phyloP scores from a whole-genome alignment of 768 basidiomycete genomes.

The Boletellus emodensis region DNA sequence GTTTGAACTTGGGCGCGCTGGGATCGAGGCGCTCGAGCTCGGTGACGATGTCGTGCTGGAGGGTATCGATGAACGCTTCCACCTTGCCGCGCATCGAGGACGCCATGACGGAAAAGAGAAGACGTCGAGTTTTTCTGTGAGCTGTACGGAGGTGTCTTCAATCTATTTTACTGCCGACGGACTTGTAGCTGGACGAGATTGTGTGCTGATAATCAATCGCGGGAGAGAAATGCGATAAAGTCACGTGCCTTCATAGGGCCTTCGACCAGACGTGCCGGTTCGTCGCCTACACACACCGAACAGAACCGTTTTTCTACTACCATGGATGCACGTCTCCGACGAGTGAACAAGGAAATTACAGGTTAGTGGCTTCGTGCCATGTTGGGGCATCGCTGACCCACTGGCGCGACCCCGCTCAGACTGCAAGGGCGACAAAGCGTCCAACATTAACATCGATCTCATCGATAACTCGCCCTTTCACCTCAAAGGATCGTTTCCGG shows the following conservation, averaged over 20 bases:
- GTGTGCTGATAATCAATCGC: neutral
- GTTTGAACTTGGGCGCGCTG: conserved; percentile 64
- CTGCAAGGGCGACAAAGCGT: conserved; percentile 93
- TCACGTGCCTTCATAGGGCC: conserved; percentile 26
- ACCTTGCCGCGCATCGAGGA: conserved; percentile 70
- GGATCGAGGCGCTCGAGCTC: conserved; percentile 80
- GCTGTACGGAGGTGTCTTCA: too few species aligned
- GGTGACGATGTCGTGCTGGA: conserved; percentile 77
- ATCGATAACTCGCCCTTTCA: conserved; percentile 90
- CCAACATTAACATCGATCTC: conserved; percentile 81
- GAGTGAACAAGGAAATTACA: conserved; percentile 92
- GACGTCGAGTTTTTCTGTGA: too few species aligned
- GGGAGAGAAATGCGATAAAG: conserved; percentile 11
- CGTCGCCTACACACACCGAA: neutral
- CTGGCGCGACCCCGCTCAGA: conserved; percentile 45
- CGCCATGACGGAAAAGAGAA: conserved; percentile 7
- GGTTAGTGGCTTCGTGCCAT: conserved; percentile 42
- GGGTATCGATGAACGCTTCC: conserved; percentile 65
- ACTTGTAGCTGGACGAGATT: neutral
- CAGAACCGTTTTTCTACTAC: neutral
- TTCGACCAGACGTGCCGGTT: too few species aligned
- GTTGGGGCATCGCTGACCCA: conserved; percentile 8
- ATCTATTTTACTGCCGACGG: neutral
- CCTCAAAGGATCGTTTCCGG: conserved; percentile 85
- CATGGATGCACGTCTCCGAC: conserved; percentile 85